Base-by-base conservation (phyloP, 2,329 filamentous ascomycete genomes). In the Botrytis pseudocinerea region DNA sequence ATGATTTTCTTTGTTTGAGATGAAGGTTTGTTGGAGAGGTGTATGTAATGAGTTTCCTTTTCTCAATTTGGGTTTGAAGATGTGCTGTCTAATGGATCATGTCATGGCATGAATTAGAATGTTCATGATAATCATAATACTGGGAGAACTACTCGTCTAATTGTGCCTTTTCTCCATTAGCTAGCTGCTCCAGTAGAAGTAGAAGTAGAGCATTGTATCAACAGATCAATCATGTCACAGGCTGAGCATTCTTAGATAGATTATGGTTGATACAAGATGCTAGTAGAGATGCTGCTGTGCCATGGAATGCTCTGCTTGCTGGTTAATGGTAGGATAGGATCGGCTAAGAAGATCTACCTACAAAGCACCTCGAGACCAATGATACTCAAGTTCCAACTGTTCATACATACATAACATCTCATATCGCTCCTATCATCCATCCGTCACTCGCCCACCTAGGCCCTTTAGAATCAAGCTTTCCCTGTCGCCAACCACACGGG, bases 1-100 rank as follows among this genome's bases (percentile, higher is more conserved):
- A 54, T 51, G 22, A 54, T 40, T 57, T 57, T 68, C 64, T 68
- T 68, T 68, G 48, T 68, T 57, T 57, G 46, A 42, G 9, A 64
- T 64, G n/a, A 32, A 40, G 28, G 22, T 28, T 28, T 28, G 14
- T 28, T 28, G 28, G 51, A 18, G 51, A 57, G 51, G 51, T 28
- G n/a, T 57, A 28, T 57, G 38, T 40, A 42, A 63, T 62, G 60
- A 9, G 20, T 61, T 16, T 32, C 25, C 12, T 16, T 35, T 40
- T 40, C 38, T 40, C 59, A 40, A 16, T 61, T 40, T 35, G 38
- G 38, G 16, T 9, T 51, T 38, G 63, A 38, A 65, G 42, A n/a
- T 38, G 6, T 51, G 35, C 12, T n/a, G 14, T 51, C 1, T 20
- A 35, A 44, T 62, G 32, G 28, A 8, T 35, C 32, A 38, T 38